These are phyloP conservation scores for Saitozyma sp. DNA, from an alignment of 768 basidiomycete species.

Conservation along the genomic window DNA sequence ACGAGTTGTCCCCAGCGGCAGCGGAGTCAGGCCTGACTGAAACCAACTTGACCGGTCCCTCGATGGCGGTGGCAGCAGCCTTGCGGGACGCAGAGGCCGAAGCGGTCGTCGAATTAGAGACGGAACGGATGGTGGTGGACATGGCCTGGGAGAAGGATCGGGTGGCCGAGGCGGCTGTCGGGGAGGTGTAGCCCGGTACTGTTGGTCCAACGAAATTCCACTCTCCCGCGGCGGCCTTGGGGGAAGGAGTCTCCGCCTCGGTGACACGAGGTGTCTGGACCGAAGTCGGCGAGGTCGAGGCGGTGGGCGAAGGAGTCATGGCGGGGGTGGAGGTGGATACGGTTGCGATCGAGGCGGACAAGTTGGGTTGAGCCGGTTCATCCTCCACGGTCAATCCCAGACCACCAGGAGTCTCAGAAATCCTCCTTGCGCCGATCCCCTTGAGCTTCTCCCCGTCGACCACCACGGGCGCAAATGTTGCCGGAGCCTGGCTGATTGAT, in stretches of 20 bases:
- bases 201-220: conserved; percentile 29
- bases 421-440: conserved; percentile 15
- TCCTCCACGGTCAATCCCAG: background rate
- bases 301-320: too few relatives aligned
- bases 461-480: conserved; percentile 9
- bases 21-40: background rate
- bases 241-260: background rate
- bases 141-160: conserved; percentile 12
- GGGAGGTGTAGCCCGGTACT: conserved; percentile 26
- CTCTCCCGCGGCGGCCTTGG: background rate
- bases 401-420: conserved; percentile 4
- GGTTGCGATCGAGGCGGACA: too few relatives aligned
- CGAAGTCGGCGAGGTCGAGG: too few relatives aligned
- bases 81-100: background rate
- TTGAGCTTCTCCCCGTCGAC: conserved; percentile 33
- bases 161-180: conserved; percentile 5
- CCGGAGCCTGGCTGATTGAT: too few relatives aligned
- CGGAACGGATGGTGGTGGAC: background rate
- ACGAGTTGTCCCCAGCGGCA: conserved; percentile 13
- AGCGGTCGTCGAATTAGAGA: background rate
- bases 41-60: conserved; percentile 6
- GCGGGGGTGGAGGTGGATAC: too few relatives aligned
- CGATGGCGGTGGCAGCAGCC: background rate
- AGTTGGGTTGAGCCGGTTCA: too few relatives aligned
- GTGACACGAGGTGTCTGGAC: background rate